Conservation (phyloP, 139 green algal species). For the Diplosphaera chodatii region DNA sequence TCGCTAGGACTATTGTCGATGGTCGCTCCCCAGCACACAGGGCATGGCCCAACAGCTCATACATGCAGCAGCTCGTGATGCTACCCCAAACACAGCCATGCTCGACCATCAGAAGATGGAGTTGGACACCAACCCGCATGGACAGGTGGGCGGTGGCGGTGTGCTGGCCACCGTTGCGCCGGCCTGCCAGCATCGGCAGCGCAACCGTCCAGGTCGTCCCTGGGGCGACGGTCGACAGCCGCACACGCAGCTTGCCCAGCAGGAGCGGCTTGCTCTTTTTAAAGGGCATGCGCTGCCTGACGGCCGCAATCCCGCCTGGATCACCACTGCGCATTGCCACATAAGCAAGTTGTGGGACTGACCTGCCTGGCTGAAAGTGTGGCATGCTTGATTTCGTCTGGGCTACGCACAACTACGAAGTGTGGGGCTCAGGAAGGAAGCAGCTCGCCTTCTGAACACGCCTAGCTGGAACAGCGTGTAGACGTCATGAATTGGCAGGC, state of each 20-base stretch:
- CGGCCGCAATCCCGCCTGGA: neutral
- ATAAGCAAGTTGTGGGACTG: no score
- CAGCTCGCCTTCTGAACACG: constrained; percentile 12
- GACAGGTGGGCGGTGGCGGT: neutral
- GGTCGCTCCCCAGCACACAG: no score
- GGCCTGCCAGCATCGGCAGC: constrained; percentile 18
- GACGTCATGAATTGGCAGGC: constrained; percentile 13
- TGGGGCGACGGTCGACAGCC: constrained; percentile 17
- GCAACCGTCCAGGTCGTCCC: neutral
- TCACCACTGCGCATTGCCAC: neutral
- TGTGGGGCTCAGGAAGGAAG: no score
- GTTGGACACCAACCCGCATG: neutral
- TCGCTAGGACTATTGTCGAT: no score
- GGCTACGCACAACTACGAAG: no score
- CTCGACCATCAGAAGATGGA: no score
- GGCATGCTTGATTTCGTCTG: no score
- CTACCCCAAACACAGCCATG: no score
- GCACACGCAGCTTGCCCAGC: constrained; percentile 20
- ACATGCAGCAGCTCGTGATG: no score
- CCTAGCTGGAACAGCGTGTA: constrained; percentile 15
- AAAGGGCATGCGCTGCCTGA: neutral
- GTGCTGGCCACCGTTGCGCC: constrained; percentile 9
- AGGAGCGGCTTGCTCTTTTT: neutral
- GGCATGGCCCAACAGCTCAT: no score
- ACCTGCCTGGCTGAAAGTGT: no score